Evolutionary conservation across 805 yeast genomes (phyloP).

Genomic region (Yamadazyma paraphyllophila): DNA sequence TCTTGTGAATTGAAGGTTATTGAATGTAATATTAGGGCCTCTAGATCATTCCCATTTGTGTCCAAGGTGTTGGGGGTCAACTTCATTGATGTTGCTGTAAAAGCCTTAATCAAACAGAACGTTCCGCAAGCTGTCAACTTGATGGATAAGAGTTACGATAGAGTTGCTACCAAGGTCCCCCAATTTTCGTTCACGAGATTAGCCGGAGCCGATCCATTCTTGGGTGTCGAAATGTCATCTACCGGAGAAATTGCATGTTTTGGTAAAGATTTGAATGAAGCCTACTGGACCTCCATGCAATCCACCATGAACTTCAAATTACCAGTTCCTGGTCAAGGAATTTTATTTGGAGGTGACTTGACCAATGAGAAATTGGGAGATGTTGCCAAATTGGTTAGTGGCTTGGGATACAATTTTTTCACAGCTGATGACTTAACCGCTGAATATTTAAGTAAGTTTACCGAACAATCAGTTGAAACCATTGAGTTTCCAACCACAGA

Average conservation of each 20-base stretch:
- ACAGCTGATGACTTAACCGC: slow-evolving; percentile 74
- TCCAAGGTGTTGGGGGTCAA: slow-evolving; percentile 97
- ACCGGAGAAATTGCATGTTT: slow-evolving; percentile 89
- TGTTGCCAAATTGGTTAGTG: slow-evolving; percentile 67
- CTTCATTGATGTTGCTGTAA: slow-evolving; percentile 95
- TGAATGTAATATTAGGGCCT: slow-evolving; percentile 98
- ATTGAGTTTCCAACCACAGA: slow-evolving; percentile 92
- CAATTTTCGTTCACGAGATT: slow-evolving; percentile 96
- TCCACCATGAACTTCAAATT: slow-evolving; percentile 95
- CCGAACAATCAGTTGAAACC: slow-evolving; percentile 49
- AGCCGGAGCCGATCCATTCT: slow-evolving; percentile 96
- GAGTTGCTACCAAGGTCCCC: slow-evolving; percentile 96
- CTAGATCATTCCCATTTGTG: slow-evolving; percentile 98
- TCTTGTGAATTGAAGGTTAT: slow-evolving; percentile 73
- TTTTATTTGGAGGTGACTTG: slow-evolving; percentile 93
- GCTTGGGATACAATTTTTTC: slow-evolving; percentile 79
- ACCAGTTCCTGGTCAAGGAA: slow-evolving; percentile 86
- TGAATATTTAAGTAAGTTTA: slow-evolving; percentile 56
- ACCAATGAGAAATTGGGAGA: slow-evolving; percentile 64
- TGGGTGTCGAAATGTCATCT: slow-evolving; percentile 99
- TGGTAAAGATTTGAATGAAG: slow-evolving; percentile 81
- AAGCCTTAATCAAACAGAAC: slow-evolving; percentile 61
- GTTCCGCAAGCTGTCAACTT: slow-evolving; percentile 80
- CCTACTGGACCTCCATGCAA: slow-evolving; percentile 97
- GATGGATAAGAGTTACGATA: slow-evolving; percentile 71